Evolutionary conservation across 139 green algal species (phyloP).

Genomic region (Spirogloea muscicola): DNA sequence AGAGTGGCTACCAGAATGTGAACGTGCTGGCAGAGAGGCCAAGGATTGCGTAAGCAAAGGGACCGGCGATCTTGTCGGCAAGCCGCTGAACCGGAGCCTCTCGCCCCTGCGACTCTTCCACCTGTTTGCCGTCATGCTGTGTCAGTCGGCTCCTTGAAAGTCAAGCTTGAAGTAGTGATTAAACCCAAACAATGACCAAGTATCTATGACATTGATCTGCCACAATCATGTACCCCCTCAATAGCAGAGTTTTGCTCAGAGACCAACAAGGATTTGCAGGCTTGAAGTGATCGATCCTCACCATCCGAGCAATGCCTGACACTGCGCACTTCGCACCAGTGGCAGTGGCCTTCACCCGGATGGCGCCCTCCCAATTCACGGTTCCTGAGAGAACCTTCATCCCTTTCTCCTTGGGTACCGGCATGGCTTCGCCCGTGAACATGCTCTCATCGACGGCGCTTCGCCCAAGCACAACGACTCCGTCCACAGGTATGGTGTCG

Average conservation of each 20-base stretch:
- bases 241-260: no score
- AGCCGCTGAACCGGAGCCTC: slow-evolving; percentile 86
- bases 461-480: slow-evolving; percentile 60
- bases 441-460: slow-evolving; percentile 89
- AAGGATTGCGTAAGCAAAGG: slow-evolving; percentile 66
- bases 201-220: no score
- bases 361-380: slow-evolving; percentile 57
- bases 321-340: slow-evolving; percentile 68
- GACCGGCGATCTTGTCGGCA: slow-evolving; percentile 19
- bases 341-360: slow-evolving; percentile 65
- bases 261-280: no score
- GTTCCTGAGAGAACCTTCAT: background rate
- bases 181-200: no score
- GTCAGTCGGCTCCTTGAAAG: no score
- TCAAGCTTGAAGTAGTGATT: no score
- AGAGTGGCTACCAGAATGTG: slow-evolving; percentile 70
- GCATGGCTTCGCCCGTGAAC: slow-evolving; percentile 82
- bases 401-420: slow-evolving; percentile 27
- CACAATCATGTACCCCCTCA: no score
- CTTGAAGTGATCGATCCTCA: no score
- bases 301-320: slow-evolving; percentile 52
- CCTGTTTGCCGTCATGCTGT: no score
- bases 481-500: slow-evolving; percentile 85
- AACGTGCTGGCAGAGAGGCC: slow-evolving; percentile 69
- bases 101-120: slow-evolving; percentile 85